Evolutionary conservation across 305 asterid genomes (phyloP).

Genomic region (Ilex paraguariensis): DNA sequence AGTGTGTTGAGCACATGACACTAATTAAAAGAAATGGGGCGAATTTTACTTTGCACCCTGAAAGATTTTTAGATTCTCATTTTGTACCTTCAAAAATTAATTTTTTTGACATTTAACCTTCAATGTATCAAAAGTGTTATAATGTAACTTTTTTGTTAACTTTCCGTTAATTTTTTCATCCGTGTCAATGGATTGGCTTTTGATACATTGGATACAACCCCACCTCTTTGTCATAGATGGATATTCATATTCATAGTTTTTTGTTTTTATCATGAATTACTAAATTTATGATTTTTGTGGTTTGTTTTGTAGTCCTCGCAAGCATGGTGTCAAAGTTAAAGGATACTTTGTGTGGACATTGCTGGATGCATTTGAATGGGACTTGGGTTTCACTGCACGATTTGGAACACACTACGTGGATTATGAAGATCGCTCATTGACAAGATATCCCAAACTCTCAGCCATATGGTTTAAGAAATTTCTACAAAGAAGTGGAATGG

Average conservation of each 20-base stretch:
- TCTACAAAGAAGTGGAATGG: not conserved
- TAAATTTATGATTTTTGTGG: too few relatives aligned
- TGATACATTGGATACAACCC: too few relatives aligned
- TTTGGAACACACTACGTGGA: conserved; percentile 28
- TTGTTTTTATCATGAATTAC: conserved; percentile 2
- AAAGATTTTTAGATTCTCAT: too few relatives aligned
- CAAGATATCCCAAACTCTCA: conserved; percentile 25
- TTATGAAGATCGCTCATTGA: conserved; percentile 10
- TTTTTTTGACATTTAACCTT: too few relatives aligned
- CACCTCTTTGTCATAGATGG: not conserved
- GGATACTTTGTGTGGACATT: conserved; percentile 12
- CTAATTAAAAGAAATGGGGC: too few relatives aligned
- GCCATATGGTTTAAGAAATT: conserved; percentile 25
- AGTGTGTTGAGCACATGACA: too few relatives aligned
- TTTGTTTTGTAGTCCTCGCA: not conserved
- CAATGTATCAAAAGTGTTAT: too few relatives aligned
- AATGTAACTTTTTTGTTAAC: too few relatives aligned
- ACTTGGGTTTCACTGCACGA: conserved; percentile 14
- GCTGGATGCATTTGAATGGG: conserved; percentile 24
- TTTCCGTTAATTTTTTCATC: too few relatives aligned
- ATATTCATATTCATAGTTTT: conserved; percentile 5
- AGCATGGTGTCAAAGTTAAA: conserved; percentile 20
- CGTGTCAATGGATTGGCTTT: too few relatives aligned
- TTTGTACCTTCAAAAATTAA: too few relatives aligned
- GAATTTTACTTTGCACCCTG: too few relatives aligned